Evolutionary conservation across 805 yeast genomes (phyloP).

Genomic region (Hanseniaspora jakobsenii): DNA sequence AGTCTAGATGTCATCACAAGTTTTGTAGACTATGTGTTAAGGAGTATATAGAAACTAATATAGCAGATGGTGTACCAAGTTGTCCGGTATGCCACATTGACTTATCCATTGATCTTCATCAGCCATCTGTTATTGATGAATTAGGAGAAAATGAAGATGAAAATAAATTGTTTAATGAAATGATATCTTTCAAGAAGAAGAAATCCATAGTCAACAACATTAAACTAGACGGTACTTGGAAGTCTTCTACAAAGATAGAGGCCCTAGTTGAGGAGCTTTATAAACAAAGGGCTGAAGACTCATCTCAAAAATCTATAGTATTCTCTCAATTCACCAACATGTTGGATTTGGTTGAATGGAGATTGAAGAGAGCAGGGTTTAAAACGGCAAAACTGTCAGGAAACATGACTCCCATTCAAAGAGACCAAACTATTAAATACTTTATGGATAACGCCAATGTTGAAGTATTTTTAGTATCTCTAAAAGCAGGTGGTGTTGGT

Average conservation of each 20-base stretch:
- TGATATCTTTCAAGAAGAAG: conserved; percentile 31
- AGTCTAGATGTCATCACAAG: conserved; percentile 83
- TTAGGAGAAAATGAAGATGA: conserved; percentile 36
- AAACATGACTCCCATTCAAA: conserved; percentile 89
- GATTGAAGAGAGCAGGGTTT: conserved; percentile 88
- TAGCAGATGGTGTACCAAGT: conserved; percentile 42
- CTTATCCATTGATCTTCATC: conserved; percentile 76
- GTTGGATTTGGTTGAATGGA: conserved; percentile 93
- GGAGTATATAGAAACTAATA: conserved; percentile 74
- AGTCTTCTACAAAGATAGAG: conserved; percentile 90
- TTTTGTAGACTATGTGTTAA: conserved; percentile 87
- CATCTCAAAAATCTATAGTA: conserved; percentile 88
- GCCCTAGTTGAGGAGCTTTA: conserved; percentile 90
- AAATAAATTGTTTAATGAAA: conserved; percentile 40
- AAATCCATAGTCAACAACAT: conserved; percentile 74
- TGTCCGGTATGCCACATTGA: conserved; percentile 97
- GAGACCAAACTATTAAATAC: conserved; percentile 80
- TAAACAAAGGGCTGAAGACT: conserved; percentile 69
- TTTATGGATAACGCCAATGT: conserved; percentile 88
- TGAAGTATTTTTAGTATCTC: conserved; percentile 85
- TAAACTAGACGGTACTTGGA: conserved; percentile 79
- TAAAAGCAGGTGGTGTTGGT: conserved; percentile 99
- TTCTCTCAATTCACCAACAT: conserved; percentile 95
- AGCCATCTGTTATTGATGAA: conserved; percentile 57
- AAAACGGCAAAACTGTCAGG: conserved; percentile 91